Evolutionary conservation across 805 yeast species (phyloP).

Genomic region (Zygosaccharomyces gambellarensis): DNA sequence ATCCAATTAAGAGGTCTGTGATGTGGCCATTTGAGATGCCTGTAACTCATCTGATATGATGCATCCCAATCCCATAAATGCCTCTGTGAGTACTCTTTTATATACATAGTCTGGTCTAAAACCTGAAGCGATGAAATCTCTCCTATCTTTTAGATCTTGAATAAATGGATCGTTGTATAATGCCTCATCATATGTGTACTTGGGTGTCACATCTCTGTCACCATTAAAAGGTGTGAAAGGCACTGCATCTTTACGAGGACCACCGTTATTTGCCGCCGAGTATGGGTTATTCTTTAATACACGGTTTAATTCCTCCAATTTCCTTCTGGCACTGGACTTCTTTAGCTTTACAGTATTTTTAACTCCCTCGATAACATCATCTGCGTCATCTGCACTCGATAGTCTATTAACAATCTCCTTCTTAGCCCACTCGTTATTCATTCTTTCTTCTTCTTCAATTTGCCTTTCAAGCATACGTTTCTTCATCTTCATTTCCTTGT

Average conservation of each 20-base stretch:
- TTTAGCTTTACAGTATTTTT: conserved; percentile 49
- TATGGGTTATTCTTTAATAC: conserved; percentile 36
- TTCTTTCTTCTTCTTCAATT: conserved; percentile 53
- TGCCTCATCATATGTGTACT: conserved; percentile 42
- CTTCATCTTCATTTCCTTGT: conserved; percentile 56
- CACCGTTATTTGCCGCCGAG: conserved; percentile 27
- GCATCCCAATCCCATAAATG: conserved; percentile 86
- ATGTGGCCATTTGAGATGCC: conserved; percentile 1
- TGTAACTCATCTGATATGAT: conserved; percentile 57
- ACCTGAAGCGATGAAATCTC: conserved; percentile 79
- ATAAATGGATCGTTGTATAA: conserved; percentile 62
- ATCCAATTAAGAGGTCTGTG: conserved; percentile 45
- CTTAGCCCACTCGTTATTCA: conserved; percentile 52
- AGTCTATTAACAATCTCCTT: conserved; percentile 53
- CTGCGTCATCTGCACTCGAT: conserved; percentile 41
- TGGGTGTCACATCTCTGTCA: conserved; percentile 57
- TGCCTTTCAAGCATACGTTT: conserved; percentile 54
- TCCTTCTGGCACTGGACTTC: conserved; percentile 60
- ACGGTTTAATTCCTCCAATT: conserved; percentile 39
- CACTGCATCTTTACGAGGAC: conserved; percentile 34
- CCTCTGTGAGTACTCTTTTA: conserved; percentile 75
- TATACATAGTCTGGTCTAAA: conserved; percentile 67
- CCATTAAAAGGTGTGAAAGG: conserved; percentile 97
- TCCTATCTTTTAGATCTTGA: conserved; percentile 47
- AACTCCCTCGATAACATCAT: conserved; percentile 48